These are phyloP conservation scores for Hericium coralloides DNA, from an alignment of 768 basidiomycete species.

Conservation along the genomic window DNA sequence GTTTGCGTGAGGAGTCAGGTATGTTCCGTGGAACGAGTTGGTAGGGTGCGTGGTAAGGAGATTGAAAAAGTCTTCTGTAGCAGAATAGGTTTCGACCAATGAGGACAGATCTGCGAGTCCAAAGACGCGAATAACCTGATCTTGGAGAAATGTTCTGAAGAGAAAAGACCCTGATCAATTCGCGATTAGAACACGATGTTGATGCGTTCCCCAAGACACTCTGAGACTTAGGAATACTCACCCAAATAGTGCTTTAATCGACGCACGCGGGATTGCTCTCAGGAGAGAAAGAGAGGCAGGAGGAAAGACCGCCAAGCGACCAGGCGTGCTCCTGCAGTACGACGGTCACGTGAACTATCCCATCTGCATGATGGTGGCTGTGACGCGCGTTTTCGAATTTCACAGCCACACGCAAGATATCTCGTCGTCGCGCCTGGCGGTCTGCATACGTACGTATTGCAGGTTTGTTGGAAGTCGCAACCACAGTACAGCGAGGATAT, in stretches of 20 bases:
- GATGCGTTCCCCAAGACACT: not conserved
- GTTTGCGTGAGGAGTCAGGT: not conserved
- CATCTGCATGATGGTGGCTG: not conserved
- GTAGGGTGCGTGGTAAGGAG: not conserved
- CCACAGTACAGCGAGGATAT: too few species aligned
- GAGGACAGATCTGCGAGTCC: not conserved
- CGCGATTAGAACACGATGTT: not conserved
- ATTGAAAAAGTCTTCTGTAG: not conserved
- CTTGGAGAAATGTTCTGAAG: not conserved
- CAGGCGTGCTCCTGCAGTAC: not conserved
- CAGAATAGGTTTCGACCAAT: not conserved
- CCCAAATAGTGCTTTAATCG: too few species aligned
- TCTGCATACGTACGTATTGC: too few species aligned
- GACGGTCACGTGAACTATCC: not conserved
- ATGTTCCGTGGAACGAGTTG: not conserved
- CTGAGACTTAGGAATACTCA: too few species aligned
- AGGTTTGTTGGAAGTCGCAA: too few species aligned
- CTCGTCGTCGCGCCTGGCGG: too few species aligned
- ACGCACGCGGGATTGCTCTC: not conserved
- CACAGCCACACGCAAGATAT: too few species aligned
- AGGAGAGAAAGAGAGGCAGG: not conserved
- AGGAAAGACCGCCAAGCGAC: not conserved
- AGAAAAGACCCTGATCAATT: not conserved
- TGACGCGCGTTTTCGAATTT: not conserved
- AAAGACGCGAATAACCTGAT: not conserved